Base-by-base conservation (phyloP, 192 early-diverging fungal species). In the Backusella parvicylindrica region DNA sequence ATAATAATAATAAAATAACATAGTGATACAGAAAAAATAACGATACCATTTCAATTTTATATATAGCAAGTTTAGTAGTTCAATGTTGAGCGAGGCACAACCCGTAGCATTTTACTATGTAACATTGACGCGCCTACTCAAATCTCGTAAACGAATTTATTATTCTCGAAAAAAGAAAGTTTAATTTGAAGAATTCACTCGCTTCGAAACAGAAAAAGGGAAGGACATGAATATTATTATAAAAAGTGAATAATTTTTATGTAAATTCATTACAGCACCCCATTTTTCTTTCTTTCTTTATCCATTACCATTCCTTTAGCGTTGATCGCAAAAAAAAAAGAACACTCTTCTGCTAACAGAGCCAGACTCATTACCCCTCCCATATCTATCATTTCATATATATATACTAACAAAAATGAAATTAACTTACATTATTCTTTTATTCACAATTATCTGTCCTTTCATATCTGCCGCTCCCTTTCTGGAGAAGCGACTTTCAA, bases 381-480 rank as follows among this genome's bases (percentile, higher is more conserved):
- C n/a, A n/a, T n/a, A n/a, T n/a, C n/a, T n/a, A n/a, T n/a, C n/a
- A n/a, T n/a, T n/a, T n/a, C 41, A 40, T 35, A 40, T 40, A 40
- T 12, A 28, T 26, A 67, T 9, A 67, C 15, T 12, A 11, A 31
- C 3, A 41, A 72, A 7, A 12, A 53, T 72, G 71, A 56, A 56
- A 31, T 26, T 56, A 2, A 16, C 12, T 16, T 49, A 38, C 35
- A 7, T 56, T 13, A 5, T 72, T 11, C 7, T 43, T 4, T 3
- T 33, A 11, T 13, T 53, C 5, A 6, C 47, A 3, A 1, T 40
- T 12, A 16, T 32, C n/a, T 16, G 28, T 4, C 21, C 41, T 15
- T 16, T 69, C 31, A 47, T 49, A 7, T 35, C 65, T 12, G 75
- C 75, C 12, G 75, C 68, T 0, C 75, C 75, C 16, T 13, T 76